Evolutionary conservation across 345 rosid genomes (phyloP).

Genomic region (Hibiscus mutabilis): DNA sequence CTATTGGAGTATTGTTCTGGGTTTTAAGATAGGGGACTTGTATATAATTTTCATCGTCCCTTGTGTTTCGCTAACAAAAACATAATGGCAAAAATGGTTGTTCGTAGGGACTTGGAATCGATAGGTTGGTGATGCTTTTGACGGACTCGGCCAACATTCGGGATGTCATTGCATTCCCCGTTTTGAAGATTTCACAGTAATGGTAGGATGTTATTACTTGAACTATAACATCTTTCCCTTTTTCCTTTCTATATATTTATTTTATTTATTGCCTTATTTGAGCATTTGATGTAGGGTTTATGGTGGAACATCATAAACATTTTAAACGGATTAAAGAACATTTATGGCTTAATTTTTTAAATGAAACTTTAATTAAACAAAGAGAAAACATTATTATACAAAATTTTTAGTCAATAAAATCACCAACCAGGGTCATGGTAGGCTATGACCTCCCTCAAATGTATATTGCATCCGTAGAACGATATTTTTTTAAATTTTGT

Average conservation of each 20-base stretch:
- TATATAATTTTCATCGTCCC: no score
- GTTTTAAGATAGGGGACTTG: no score
- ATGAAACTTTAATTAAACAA: no score
- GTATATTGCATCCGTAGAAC: no score
- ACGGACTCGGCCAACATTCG: constrained; percentile 81
- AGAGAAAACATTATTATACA: no score
- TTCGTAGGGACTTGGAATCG: constrained; percentile 84
- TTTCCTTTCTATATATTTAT: background rate
- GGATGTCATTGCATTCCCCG: constrained; percentile 92
- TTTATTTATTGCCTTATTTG: background rate
- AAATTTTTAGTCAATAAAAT: no score
- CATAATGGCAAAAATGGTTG: background rate
- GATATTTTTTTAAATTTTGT: no score
- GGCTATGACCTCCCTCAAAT: no score
- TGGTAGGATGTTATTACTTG: background rate
- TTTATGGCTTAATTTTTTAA: background rate
- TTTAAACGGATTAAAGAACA: background rate
- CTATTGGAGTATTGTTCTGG: no score
- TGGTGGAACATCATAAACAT: background rate
- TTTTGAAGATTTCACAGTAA: constrained; percentile 60
- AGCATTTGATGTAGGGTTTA: background rate
- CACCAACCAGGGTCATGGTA: no score
- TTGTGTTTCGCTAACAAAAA: background rate
- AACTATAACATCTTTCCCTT: background rate
- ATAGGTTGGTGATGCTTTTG: constrained; percentile 87